Conservation (phyloP, 192 early-diverging fungal genomes). For the Chytriomyces sp. region DNA sequence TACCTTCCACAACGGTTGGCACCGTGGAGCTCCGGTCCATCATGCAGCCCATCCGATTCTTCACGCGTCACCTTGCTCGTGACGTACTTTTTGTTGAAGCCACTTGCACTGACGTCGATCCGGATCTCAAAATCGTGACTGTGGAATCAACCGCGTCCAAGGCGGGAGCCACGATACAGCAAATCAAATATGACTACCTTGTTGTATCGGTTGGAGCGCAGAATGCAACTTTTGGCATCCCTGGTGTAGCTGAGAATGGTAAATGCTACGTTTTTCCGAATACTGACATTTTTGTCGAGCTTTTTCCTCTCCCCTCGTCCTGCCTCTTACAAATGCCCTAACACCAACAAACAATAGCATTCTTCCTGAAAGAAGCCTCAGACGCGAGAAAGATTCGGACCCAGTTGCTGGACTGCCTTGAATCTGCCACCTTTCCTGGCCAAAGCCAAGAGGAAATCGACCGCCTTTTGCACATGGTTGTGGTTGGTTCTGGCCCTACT, state of each 20-base stretch:
- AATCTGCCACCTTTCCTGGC: constrained; percentile 67
- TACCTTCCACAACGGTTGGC: constrained; percentile 72
- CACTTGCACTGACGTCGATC: constrained; percentile 82
- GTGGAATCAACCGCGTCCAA: constrained; percentile 59
- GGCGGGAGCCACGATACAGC: constrained; percentile 48
- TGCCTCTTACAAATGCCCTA: no score
- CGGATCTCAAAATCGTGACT: constrained; percentile 69
- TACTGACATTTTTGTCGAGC: no score
- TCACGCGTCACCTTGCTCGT: constrained; percentile 79
- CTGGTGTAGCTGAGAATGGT: constrained; percentile 67
- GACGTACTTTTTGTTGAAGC: constrained; percentile 83
- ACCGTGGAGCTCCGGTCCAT: constrained; percentile 81
- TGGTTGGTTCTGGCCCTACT: constrained; percentile 49
- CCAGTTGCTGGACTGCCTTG: constrained; percentile 73
- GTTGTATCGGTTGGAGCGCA: constrained; percentile 70
- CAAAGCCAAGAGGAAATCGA: constrained; percentile 73
- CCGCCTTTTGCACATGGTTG: constrained; percentile 71
- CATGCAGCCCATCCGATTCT: constrained; percentile 81
- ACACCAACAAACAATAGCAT: no score
- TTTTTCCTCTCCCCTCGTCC: no score
- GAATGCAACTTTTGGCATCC: constrained; percentile 76
- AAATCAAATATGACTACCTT: constrained; percentile 69
- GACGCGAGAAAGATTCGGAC: constrained; percentile 81
- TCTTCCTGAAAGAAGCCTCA: constrained; percentile 45
- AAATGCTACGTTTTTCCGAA: no score